These are phyloP conservation scores for Debaryomyces subglobosus DNA, from an alignment of 1,139 yeast genomes.

Conservation along the genomic window DNA sequence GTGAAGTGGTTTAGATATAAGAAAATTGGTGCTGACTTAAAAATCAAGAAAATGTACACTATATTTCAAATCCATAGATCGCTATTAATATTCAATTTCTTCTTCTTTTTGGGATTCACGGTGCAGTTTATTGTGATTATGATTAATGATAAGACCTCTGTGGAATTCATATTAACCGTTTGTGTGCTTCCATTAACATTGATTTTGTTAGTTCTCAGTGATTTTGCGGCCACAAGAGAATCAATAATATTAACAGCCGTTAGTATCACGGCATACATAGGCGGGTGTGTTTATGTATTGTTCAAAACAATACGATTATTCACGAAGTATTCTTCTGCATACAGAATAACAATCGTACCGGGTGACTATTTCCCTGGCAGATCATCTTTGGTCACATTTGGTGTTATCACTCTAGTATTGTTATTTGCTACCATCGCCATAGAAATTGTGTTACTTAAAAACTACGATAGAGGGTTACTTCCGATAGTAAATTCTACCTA, in stretches of 20 bases:
- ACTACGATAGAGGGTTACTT: conserved; percentile 46
- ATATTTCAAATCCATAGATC: conserved; percentile 47
- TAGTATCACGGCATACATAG: conserved; percentile 37
- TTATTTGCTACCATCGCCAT: conserved; percentile 39
- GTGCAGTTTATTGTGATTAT: conserved; percentile 56
- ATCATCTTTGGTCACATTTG: conserved; percentile 51
- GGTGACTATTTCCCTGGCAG: conserved; percentile 52
- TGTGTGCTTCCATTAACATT: conserved; percentile 53
- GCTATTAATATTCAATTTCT: conserved; percentile 48
- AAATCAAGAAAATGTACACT: conserved; percentile 42
- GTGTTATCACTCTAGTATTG: conserved; percentile 47
- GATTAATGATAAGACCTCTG: conserved; percentile 39
- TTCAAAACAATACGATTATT: conserved; percentile 54
- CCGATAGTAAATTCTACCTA: conserved; percentile 31
- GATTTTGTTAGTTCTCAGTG: conserved; percentile 39
- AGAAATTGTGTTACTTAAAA: conserved; percentile 38
- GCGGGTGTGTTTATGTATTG: conserved; percentile 52
- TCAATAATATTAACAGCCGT: conserved; percentile 27
- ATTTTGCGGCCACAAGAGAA: conserved; percentile 45
- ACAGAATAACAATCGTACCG: conserved; percentile 21
- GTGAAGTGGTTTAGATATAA: conserved; percentile 56
- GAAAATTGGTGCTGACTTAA: conserved; percentile 53
- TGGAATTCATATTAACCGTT: conserved; percentile 53
- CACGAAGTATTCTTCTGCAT: conserved; percentile 43
- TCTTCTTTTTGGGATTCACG: conserved; percentile 57